phyloP scores from a whole-genome alignment of 768 basidiomycete species.

The Psilocybe tampanensis region DNA sequence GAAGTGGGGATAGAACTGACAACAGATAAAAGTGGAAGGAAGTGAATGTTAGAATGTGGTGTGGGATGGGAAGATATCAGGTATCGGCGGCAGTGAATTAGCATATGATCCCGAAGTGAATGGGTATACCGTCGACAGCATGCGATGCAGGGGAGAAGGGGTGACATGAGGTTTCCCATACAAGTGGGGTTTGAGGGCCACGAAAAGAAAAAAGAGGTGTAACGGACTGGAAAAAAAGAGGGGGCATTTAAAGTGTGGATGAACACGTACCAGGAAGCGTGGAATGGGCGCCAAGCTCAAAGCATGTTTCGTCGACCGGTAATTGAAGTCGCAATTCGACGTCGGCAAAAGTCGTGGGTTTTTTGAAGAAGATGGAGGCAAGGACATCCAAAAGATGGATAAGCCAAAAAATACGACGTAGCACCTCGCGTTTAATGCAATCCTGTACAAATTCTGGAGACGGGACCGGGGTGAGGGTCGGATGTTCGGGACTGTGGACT shows the following conservation, averaged over 20 bases:
- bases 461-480: constrained; percentile 59
- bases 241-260: constrained; percentile 10
- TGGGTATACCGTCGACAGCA: constrained; percentile 20
- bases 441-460: constrained; percentile 60
- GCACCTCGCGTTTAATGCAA: constrained; percentile 73
- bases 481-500: constrained; percentile 64
- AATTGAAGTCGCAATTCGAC: constrained; percentile 61
- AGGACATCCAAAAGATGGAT: constrained; percentile 63
- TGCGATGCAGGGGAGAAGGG: constrained; percentile 19
- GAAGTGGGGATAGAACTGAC: constrained; percentile 19
- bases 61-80: constrained; percentile 22
- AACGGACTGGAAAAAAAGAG: constrained; percentile 8
- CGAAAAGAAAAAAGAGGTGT: constrained; percentile 11
- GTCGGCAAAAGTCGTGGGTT: constrained; percentile 41
- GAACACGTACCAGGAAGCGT: constrained; percentile 49
- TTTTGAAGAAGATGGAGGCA: constrained; percentile 47
- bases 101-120: constrained; percentile 21
- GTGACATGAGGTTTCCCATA: constrained; percentile 20
- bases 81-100: constrained; percentile 23
- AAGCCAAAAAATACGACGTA: constrained; percentile 84
- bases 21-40: constrained; percentile 15
- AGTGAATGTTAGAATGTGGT: constrained; percentile 19
- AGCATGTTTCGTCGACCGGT: constrained; percentile 82
- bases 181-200: constrained; percentile 16
- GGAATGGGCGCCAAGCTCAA: constrained; percentile 69